These are phyloP conservation scores for Mallotus nudiflorus DNA, from an alignment of 345 rosid genomes.

Conservation along the genomic window DNA sequence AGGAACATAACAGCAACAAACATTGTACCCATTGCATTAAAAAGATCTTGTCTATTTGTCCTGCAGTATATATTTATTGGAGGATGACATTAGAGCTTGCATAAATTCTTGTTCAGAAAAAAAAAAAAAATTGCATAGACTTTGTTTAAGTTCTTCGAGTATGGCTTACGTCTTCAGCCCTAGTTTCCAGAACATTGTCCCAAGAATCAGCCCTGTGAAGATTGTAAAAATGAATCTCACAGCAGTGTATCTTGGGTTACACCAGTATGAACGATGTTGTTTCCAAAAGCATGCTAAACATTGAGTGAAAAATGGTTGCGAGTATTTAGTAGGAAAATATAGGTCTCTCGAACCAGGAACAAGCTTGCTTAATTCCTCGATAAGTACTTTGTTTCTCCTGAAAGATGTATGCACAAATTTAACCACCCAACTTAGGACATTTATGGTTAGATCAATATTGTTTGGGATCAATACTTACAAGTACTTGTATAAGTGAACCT, in stretches of 20 bases:
- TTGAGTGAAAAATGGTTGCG: slow-evolving; percentile 38
- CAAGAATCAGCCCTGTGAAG: slow-evolving; percentile 22
- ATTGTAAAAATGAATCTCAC: slow-evolving; percentile 31
- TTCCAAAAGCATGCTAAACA: slow-evolving; percentile 54
- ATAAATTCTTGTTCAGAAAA: too few species aligned
- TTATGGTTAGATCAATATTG: background rate
- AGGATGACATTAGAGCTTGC: background rate
- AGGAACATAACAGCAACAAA: background rate
- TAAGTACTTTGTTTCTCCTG: slow-evolving; percentile 6
- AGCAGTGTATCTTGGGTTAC: slow-evolving; percentile 46
- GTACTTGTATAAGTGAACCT: background rate
- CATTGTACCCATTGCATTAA: slow-evolving; percentile 6
- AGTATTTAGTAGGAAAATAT: slow-evolving; percentile 36
- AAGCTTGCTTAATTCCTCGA: slow-evolving; percentile 28
- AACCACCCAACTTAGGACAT: background rate
- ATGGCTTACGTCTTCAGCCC: background rate
- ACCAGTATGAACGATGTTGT: slow-evolving; percentile 55
- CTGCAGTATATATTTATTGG: background rate
- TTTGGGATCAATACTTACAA: background rate
- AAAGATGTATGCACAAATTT: background rate
- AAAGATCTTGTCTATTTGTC: background rate
- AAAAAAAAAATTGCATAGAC: too few species aligned
- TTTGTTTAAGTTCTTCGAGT: background rate
- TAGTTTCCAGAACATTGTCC: slow-evolving; percentile 23
- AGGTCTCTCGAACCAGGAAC: slow-evolving; percentile 39